A percentile compares a stretch with the other conserved stretches of the same genome.
phyloP scores from a whole-genome alignment of 2,329 filamentous ascomycete species.

The Penicillium thymicola region DNA sequence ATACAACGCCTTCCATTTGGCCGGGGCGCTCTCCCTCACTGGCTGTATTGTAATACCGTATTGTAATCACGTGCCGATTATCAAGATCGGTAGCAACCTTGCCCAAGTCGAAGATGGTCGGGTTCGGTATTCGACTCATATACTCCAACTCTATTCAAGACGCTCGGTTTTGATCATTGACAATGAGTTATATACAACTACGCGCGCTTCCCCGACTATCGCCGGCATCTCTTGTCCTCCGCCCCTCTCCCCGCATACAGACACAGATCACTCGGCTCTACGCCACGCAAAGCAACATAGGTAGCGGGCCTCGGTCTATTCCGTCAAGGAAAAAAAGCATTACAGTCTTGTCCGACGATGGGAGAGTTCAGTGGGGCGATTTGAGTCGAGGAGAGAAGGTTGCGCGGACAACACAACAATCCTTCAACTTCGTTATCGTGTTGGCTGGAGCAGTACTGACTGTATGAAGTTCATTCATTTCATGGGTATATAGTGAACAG shows the following conservation, averaged over 20 bases:
- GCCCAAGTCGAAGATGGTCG: not conserved
- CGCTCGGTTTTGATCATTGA: not conserved
- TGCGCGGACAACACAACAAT: conserved; percentile 82
- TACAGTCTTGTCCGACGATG: conserved; percentile 83
- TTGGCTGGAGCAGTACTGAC: conserved; percentile 72
- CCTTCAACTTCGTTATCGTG: conserved; percentile 80
- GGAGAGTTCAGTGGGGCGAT: conserved; percentile 74
- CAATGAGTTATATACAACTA: conserved; percentile 20
- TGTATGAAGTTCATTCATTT: conserved; percentile 45
- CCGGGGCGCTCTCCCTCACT: not conserved
- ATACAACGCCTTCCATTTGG: conserved; percentile 7
- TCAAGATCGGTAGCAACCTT: conserved; percentile 12
- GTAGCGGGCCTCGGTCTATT: conserved; percentile 45
- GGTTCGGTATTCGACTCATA: not conserved
- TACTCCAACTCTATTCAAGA: not conserved
- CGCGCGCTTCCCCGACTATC: conserved; percentile 17
- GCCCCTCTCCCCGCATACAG: conserved; percentile 36
- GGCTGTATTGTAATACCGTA: conserved; percentile 6
- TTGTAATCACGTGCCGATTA: conserved; percentile 5
- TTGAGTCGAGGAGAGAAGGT: conserved; percentile 75
- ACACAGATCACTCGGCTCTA: conserved; percentile 47
- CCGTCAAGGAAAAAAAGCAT: conserved; percentile 59
- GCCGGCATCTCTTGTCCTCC: conserved; percentile 20
- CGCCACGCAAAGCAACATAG: conserved; percentile 56
- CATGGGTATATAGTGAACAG: not conserved